Conservation (phyloP, 371 early-diverging fungal species). For the Nosema bombycis region DNA sequence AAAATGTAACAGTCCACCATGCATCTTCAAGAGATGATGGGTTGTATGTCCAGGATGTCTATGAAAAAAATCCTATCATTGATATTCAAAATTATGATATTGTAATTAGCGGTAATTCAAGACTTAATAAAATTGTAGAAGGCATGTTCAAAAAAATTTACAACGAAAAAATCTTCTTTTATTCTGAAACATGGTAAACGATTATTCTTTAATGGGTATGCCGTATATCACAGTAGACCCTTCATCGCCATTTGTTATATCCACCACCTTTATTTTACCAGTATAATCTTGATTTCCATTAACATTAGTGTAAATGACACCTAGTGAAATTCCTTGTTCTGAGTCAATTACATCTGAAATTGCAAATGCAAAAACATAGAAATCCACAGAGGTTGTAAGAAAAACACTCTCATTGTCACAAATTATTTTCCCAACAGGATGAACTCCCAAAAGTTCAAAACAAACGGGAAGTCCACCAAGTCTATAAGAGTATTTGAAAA, state of each 20-base stretch:
- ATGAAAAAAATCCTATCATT: slow-evolving; percentile 24
- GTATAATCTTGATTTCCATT: slow-evolving; percentile 10
- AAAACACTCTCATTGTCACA: slow-evolving; percentile 11
- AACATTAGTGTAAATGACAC: slow-evolving; percentile 7
- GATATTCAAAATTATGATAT: slow-evolving; percentile 52
- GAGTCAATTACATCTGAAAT: not conserved
- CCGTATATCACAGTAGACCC: not conserved
- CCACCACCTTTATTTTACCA: slow-evolving; percentile 6
- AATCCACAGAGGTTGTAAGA: slow-evolving; percentile 11
- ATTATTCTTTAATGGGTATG: not conserved
- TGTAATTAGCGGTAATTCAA: slow-evolving; percentile 57
- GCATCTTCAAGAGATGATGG: slow-evolving; percentile 46
- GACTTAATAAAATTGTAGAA: slow-evolving; percentile 45
- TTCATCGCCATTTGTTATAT: slow-evolving; percentile 6
- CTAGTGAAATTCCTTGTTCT: not conserved
- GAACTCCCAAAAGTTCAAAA: slow-evolving; percentile 1
- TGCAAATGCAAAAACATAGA: not conserved
- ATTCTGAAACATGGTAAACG: slow-evolving; percentile 61
- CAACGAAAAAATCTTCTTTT: slow-evolving; percentile 41
- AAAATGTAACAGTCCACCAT: slow-evolving; percentile 13
- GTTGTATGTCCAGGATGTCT: slow-evolving; percentile 47
- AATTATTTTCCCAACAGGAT: slow-evolving; percentile 17
- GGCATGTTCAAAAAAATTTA: slow-evolving; percentile 39
- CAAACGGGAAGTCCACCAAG: slow-evolving; percentile 3
- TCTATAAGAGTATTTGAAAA: slow-evolving; percentile 25